phyloP scores from a whole-genome alignment of 179 eudicot species.

The Beta lomatogona region DNA sequence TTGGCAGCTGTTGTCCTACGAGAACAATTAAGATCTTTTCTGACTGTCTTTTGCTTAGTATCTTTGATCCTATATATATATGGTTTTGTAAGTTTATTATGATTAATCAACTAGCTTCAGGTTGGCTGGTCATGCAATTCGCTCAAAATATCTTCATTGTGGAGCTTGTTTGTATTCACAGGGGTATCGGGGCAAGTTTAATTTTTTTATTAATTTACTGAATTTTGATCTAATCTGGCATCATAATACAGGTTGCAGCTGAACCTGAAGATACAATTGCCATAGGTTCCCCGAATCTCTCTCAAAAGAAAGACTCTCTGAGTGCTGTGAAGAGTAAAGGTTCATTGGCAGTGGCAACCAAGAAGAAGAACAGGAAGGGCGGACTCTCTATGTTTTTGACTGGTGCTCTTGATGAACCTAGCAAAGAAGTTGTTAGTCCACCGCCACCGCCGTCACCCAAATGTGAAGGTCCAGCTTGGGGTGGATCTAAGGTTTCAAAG shows the following conservation, averaged over 20 bases:
- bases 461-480: conserved; percentile 96
- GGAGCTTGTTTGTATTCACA: neutral
- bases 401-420: conserved; percentile 79
- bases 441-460: conserved; percentile 61
- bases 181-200: neutral
- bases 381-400: conserved; percentile 93
- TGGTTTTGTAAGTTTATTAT: neutral
- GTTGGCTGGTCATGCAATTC: neutral
- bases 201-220: neutral
- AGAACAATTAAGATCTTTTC: neutral
- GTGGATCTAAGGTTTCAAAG: conserved; percentile 70
- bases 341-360: conserved; percentile 42
- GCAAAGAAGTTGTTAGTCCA: conserved; percentile 39
- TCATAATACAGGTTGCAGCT: conserved; percentile 40
- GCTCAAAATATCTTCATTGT: neutral
- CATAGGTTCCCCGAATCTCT: conserved; percentile 26
- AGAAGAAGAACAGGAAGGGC: conserved; percentile 88
- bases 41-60: conserved; percentile 1
- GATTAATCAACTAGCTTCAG: neutral
- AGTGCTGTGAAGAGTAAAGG: conserved; percentile 37
- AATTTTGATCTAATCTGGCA: conserved; percentile 18
- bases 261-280: conserved; percentile 31
- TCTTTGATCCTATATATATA: neutral
- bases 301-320: conserved; percentile 30
- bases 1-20: neutral